Conservation (phyloP, 1,284 basidiomycete species). For the Anthracocystis walkeri region DNA sequence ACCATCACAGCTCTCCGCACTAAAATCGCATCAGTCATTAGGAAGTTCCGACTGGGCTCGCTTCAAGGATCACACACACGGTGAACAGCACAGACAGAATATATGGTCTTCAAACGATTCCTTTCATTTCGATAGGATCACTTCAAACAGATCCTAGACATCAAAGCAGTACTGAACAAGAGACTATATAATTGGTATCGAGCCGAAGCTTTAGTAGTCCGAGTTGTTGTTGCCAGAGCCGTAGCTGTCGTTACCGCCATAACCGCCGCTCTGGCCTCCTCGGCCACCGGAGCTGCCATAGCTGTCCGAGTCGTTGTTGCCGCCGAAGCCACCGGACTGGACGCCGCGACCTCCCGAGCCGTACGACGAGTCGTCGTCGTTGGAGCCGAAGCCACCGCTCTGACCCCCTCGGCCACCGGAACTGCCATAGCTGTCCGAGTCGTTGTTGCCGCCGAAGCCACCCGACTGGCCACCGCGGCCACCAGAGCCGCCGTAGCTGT, state of each 20-base stretch:
- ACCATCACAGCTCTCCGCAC: neutral
- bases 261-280: constrained; percentile 9
- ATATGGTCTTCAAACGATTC: neutral
- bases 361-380: neutral
- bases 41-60: no score
- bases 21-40: no score
- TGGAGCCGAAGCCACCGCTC: constrained; percentile 10
- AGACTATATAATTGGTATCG: neutral
- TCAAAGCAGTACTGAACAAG: neutral
- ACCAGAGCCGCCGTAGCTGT: constrained; percentile 16
- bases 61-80: no score
- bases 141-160: neutral
- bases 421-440: constrained; percentile 20
- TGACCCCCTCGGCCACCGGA: constrained; percentile 18
- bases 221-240: constrained; percentile 27
- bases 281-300: neutral
- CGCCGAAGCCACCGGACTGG: no score
- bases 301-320: constrained; percentile 1
- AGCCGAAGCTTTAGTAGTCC: constrained; percentile 19
- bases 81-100: no score
- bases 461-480: neutral
- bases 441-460: constrained; percentile 8
- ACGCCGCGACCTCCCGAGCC: constrained; percentile 7
- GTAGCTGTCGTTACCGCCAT: constrained; percentile 11
- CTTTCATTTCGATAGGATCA: constrained; percentile 1